A percentile compares a stretch with the other conserved stretches of the same genome.
These are phyloP conservation scores for Inga laurina DNA, from an alignment of 306 rosid genomes.

Conservation along the genomic window DNA sequence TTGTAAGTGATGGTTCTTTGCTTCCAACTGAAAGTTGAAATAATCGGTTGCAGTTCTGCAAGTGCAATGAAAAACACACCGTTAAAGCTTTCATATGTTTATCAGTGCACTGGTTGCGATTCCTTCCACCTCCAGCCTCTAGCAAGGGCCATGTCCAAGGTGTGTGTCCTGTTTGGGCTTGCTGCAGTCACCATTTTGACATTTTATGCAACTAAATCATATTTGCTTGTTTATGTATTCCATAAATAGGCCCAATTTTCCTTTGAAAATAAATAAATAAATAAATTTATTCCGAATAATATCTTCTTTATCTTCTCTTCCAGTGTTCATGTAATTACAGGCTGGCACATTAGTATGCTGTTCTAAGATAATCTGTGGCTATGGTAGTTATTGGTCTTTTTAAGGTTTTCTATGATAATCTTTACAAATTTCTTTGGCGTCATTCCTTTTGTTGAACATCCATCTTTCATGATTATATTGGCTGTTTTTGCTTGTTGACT, in stretches of 20 bases:
- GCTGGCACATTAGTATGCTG: not conserved
- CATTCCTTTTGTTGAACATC: not conserved
- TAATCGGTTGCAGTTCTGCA: conserved; percentile 78
- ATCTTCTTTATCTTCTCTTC: not conserved
- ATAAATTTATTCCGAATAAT: not conserved
- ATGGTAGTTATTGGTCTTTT: not conserved
- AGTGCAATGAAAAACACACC: conserved; percentile 97
- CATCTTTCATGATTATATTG: not conserved
- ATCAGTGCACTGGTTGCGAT: conserved; percentile 96
- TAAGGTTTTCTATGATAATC: not conserved
- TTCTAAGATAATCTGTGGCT: conserved; percentile 5
- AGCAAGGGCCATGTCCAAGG: conserved; percentile 90
- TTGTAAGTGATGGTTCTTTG: conserved; percentile 25
- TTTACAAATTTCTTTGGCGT: not conserved
- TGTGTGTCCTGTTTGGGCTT: conserved; percentile 37
- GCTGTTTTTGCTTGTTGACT: not conserved
- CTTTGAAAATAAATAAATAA: not conserved
- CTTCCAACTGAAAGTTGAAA: conserved; percentile 34
- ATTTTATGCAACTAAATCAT: not conserved
- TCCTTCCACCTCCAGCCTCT: conserved; percentile 93
- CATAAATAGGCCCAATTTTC: not conserved
- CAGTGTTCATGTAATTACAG: not conserved
- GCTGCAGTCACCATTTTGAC: conserved; percentile 10
- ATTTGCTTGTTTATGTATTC: conserved; percentile 3
- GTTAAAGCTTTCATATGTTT: conserved; percentile 92